Base-by-base conservation (phyloP, 805 yeast genomes). In the Myxozyma udenii region DNA sequence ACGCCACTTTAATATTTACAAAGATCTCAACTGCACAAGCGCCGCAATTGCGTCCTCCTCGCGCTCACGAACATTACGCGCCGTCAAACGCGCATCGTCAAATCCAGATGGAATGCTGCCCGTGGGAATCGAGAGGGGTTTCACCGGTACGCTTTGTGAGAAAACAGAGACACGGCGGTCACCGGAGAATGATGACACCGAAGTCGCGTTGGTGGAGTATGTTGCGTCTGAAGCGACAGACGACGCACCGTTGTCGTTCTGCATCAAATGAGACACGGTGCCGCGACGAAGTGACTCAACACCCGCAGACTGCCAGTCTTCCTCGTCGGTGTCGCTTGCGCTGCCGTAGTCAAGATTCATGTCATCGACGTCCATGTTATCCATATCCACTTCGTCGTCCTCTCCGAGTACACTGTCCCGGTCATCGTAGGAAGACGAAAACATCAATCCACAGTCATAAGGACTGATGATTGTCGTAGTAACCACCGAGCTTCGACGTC, bases 291-390 rank as follows among this genome's bases (percentile, higher is more conserved):
- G 71, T 39, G 79, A 72, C 35, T 78, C 83, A 0, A 96, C 89
- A 0, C 97, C 97, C 48, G 90, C 84, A 0, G 88, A 71, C 56
- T 83, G 85, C 98, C 98, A 91, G 68, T 91, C 98, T 68, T 91
- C 98, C 65, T 91, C 98, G 68, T 91, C 98, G 0, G 98, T 91
- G 63, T 87, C 95, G 40, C 82, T 41, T 23, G 46, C 50, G 30
- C 46, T 49, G 24, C 46, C 56, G 18, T 36, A 24, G n/a, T 49
- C 51, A 30, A 41, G 21, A 1, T 41, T 40, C 24, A 41, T 42
- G 30, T 45, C 50, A 33, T 51, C 55, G 4, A 50, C 33, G 33
- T 50, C 58, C 28, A 50, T 41, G 21, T 47, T 44, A 39, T 41
- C 46, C 16, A 36, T 47, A 25, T 51, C 55, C 5, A 42, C 39